Evolutionary conservation across 1,284 basidiomycete species (phyloP).

Genomic region (Athelia sp.): DNA sequence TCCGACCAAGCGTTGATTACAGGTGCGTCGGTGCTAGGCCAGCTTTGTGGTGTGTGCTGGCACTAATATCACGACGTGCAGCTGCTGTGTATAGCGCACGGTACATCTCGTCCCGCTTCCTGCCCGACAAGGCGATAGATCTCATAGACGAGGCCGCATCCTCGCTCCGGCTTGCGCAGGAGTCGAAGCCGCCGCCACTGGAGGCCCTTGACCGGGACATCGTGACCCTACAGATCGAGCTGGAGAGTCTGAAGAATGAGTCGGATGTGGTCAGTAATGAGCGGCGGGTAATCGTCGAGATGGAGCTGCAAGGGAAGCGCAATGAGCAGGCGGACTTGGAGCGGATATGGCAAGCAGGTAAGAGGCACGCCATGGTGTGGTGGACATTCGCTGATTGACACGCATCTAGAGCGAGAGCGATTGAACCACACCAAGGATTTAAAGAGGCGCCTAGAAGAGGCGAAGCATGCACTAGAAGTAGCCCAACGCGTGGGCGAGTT

Average conservation of each 20-base stretch:
- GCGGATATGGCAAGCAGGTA: slow-evolving; percentile 72
- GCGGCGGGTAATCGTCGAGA: slow-evolving; percentile 64
- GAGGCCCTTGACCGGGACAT: slow-evolving; percentile 82
- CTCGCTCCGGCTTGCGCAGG: slow-evolving; percentile 84
- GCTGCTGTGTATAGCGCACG: slow-evolving; percentile 81
- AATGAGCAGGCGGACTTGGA: slow-evolving; percentile 60
- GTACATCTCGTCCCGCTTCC: slow-evolving; percentile 82
- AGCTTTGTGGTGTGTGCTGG: too few species aligned
- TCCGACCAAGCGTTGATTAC: slow-evolving; percentile 85
- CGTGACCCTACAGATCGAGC: slow-evolving; percentile 86
- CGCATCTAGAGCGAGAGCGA: slow-evolving; percentile 60
- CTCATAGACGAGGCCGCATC: slow-evolving; percentile 90
- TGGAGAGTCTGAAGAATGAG: slow-evolving; percentile 88
- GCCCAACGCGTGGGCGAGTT: slow-evolving; percentile 84
- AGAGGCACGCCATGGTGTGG: too few species aligned
- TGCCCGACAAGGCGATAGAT: slow-evolving; percentile 90
- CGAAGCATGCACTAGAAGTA: slow-evolving; percentile 83
- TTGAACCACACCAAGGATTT: slow-evolving; percentile 75
- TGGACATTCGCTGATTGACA: too few species aligned
- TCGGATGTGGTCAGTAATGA: slow-evolving; percentile 78
- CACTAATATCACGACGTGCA: too few species aligned
- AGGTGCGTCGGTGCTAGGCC: too few species aligned
- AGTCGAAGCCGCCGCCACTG: slow-evolving; percentile 84
- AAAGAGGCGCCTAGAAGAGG: slow-evolving; percentile 79
- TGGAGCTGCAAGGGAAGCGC: slow-evolving; percentile 54